A percentile compares a stretch with the other conserved stretches of the same genome.
These are phyloP conservation scores for Microsporum audouinii DNA, from an alignment of 2,329 filamentous ascomycete genomes.

Conservation along the genomic window DNA sequence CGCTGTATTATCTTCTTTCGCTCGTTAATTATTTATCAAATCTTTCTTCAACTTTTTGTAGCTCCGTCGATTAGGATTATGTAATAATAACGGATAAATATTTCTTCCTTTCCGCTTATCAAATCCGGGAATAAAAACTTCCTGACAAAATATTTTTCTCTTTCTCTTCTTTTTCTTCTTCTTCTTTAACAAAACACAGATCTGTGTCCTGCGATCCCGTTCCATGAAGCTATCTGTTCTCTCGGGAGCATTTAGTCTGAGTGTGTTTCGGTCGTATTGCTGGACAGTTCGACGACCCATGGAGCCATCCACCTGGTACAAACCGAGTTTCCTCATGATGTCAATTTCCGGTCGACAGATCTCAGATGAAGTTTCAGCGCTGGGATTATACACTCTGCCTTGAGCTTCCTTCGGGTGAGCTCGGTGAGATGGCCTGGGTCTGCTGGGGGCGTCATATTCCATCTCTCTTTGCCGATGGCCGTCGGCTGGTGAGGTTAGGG, in stretches of 20 bases:
- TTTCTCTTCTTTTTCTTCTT: conserved; percentile 26
- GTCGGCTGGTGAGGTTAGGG: conserved; percentile 82
- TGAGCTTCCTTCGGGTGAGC: conserved; percentile 61
- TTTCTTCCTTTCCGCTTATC: not conserved
- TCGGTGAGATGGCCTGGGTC: conserved; percentile 43
- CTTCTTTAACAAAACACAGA: conserved; percentile 46
- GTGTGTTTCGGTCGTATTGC: conserved; percentile 61
- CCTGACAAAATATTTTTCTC: not conserved
- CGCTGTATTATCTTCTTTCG: not conserved
- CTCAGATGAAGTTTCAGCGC: conserved; percentile 59
- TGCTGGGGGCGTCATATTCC: conserved; percentile 71
- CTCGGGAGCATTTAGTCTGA: conserved; percentile 7
- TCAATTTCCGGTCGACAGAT: conserved; percentile 93
- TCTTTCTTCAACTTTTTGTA: not conserved
- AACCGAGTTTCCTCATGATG: conserved; percentile 47
- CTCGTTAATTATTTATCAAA: not conserved
- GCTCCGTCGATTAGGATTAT: not conserved
- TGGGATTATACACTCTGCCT: conserved; percentile 39
- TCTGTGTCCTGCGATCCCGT: conserved; percentile 79
- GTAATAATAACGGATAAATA: not conserved
- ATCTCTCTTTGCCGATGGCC: conserved; percentile 75
- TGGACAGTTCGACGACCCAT: conserved; percentile 77
- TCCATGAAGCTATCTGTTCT: conserved; percentile 26
- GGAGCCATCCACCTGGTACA: conserved; percentile 57
- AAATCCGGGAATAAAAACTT: not conserved